These are phyloP conservation scores for Cubamyces sp. DNA, from an alignment of 768 basidiomycete genomes.

Conservation along the genomic window DNA sequence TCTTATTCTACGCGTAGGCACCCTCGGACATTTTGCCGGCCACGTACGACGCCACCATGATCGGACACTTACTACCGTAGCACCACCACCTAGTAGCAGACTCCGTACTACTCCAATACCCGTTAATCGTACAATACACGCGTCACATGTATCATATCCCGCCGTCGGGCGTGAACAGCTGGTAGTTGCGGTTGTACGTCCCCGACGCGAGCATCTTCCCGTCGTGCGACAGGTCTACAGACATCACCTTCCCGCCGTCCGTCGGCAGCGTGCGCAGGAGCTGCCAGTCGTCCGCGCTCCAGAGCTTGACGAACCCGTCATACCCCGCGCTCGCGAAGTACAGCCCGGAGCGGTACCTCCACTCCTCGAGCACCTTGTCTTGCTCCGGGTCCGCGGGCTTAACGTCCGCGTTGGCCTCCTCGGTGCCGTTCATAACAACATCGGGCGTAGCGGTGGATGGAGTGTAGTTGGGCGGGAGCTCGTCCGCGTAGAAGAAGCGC, in stretches of 20 bases:
- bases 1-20: too few species aligned
- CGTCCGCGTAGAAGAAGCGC: conserved; percentile 84
- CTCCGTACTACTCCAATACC: not conserved
- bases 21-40: too few species aligned
- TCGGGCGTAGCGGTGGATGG: conserved; percentile 27
- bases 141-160: not conserved
- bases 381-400: conserved; percentile 21
- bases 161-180: conserved; percentile 83
- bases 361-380: conserved; percentile 59
- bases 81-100: not conserved
- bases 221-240: conserved; percentile 87
- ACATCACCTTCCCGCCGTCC: conserved; percentile 99
- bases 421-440: conserved; percentile 53
- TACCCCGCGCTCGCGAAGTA: conserved; percentile 95
- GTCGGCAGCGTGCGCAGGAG: conserved; percentile 85
- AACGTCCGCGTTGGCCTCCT: conserved; percentile 36
- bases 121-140: conserved; percentile 12
- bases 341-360: conserved; percentile 83
- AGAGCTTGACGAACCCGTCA: conserved; percentile 93
- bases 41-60: not conserved
- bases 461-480: conserved; percentile 43
- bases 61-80: not conserved
- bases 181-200: conserved; percentile 93
- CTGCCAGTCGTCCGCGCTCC: conserved; percentile 99
- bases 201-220: conserved; percentile 86